phyloP scores from a whole-genome alignment of 2,329 filamentous ascomycete genomes.

The Pseudogymnoascus sp. region DNA sequence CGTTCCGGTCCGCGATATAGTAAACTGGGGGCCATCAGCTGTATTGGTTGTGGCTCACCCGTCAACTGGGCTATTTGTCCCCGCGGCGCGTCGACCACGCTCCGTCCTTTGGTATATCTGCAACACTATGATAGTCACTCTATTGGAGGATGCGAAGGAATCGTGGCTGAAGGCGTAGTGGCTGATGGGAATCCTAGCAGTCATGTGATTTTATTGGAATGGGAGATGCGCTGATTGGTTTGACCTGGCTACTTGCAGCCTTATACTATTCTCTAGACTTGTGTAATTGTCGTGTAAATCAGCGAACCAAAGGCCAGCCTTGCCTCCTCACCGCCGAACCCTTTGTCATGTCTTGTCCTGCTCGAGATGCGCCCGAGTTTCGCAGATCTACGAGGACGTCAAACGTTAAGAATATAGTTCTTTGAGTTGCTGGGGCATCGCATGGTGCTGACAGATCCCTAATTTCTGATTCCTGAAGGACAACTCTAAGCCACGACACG shows the following conservation, averaged over 20 bases:
- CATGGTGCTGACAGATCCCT: not conserved
- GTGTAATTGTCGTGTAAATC: not conserved
- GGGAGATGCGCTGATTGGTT: not conserved
- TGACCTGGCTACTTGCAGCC: not conserved
- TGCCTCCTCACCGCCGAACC: not conserved
- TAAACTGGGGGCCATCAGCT: not conserved
- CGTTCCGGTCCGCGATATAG: slow-evolving; percentile 2
- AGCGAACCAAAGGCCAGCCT: not conserved
- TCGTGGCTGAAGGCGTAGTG: not conserved
- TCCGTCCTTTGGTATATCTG: not conserved
- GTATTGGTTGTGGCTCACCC: not conserved
- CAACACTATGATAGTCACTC: not conserved
- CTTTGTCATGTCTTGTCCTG: not conserved
- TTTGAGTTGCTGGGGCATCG: not conserved
- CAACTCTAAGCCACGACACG: not conserved
- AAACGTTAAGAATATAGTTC: not conserved
- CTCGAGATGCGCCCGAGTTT: not conserved
- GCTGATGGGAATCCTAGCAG: not conserved
- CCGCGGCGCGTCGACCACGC: not conserved
- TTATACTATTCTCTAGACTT: not conserved
- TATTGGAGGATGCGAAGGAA: not conserved
- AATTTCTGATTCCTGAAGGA: not conserved
- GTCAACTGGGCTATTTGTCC: not conserved
- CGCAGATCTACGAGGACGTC: not conserved
- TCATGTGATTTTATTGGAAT: not conserved